Evolutionary conservation across 805 yeast genomes (phyloP).

Genomic region (Candida nitratophila): DNA sequence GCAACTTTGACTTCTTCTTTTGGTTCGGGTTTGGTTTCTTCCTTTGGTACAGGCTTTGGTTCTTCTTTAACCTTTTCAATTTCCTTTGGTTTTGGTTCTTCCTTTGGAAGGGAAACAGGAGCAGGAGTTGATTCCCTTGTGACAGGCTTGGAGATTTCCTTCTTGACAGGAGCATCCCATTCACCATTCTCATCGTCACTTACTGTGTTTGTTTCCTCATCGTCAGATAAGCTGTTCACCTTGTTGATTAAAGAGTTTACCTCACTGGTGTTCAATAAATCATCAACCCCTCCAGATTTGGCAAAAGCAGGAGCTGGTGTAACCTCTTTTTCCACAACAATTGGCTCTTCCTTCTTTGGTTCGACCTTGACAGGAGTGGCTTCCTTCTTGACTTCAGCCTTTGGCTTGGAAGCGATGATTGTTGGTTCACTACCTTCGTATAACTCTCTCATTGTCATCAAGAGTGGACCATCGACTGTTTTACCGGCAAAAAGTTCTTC

Average conservation of each 20-base stretch:
- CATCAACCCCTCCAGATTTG: slow-evolving; percentile 36
- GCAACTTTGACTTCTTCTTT: not conserved
- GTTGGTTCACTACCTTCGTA: slow-evolving; percentile 66
- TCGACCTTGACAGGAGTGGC: slow-evolving; percentile 11
- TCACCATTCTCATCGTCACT: slow-evolving; percentile 20
- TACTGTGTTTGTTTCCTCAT: slow-evolving; percentile 17
- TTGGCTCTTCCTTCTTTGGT: slow-evolving; percentile 2
- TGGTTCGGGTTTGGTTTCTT: not conserved
- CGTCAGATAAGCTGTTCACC: slow-evolving; percentile 32
- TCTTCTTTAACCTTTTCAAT: not conserved
- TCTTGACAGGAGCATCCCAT: slow-evolving; percentile 13
- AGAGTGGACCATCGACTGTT: slow-evolving; percentile 72
- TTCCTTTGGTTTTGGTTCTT: not conserved
- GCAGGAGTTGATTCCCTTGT: not conserved
- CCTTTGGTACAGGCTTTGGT: not conserved
- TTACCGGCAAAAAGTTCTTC: slow-evolving; percentile 78
- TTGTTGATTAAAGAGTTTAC: slow-evolving; percentile 42
- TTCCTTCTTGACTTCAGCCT: slow-evolving; percentile 11
- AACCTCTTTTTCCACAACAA: slow-evolving; percentile 5
- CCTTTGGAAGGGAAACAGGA: not conserved
- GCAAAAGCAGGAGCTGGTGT: slow-evolving; percentile 16
- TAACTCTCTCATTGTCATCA: slow-evolving; percentile 66
- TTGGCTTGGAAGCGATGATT: slow-evolving; percentile 31
- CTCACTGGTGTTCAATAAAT: slow-evolving; percentile 38
- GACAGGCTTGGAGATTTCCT: not conserved